Percentiles rank a stretch among this genome's conserved stretches.
Evolutionary conservation across 2,329 filamentous ascomycete species (phyloP).

Genomic region (Tolypocladium album): DNA sequence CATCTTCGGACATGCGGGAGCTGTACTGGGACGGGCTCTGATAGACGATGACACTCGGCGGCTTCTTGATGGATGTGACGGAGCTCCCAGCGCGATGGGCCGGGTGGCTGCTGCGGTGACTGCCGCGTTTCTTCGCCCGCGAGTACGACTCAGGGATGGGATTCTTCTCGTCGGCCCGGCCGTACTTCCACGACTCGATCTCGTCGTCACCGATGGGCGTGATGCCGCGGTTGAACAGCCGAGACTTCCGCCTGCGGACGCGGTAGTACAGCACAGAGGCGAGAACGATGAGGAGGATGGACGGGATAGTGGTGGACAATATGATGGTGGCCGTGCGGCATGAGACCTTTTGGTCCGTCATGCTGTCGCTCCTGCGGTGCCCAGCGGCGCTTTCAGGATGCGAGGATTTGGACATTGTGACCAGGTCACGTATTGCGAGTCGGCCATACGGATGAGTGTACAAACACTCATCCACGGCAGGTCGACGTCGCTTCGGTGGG

Average conservation of each 20-base stretch:
- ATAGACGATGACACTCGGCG: slow-evolving; percentile 45
- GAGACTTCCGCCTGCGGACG: slow-evolving; percentile 26
- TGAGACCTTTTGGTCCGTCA: slow-evolving; percentile 2
- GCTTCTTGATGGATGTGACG: slow-evolving; percentile 28
- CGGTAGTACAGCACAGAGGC: slow-evolving; percentile 26
- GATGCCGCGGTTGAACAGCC: slow-evolving; percentile 42
- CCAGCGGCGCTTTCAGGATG: neutral
- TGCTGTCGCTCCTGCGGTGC: neutral
- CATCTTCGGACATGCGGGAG: slow-evolving; percentile 15
- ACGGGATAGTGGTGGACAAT: slow-evolving; percentile 40
- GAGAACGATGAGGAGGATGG: slow-evolving; percentile 23
- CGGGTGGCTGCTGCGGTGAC: slow-evolving; percentile 6
- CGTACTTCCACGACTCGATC: slow-evolving; percentile 51
- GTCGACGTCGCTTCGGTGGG: neutral
- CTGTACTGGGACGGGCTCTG: slow-evolving; percentile 16
- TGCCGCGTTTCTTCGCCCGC: neutral
- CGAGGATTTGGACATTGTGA: neutral
- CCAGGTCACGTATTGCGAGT: neutral
- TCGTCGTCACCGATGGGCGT: slow-evolving; percentile 55
- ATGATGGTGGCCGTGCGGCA: slow-evolving; percentile 36
- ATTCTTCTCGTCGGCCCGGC: slow-evolving; percentile 19
- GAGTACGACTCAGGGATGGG: neutral
- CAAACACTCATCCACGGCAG: neutral
- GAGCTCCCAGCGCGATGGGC: slow-evolving; percentile 18
- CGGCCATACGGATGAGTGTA: neutral